Evolutionary conservation across 495 filamentous ascomycete genomes (phyloP).

Genomic region (Tuber aestivum): DNA sequence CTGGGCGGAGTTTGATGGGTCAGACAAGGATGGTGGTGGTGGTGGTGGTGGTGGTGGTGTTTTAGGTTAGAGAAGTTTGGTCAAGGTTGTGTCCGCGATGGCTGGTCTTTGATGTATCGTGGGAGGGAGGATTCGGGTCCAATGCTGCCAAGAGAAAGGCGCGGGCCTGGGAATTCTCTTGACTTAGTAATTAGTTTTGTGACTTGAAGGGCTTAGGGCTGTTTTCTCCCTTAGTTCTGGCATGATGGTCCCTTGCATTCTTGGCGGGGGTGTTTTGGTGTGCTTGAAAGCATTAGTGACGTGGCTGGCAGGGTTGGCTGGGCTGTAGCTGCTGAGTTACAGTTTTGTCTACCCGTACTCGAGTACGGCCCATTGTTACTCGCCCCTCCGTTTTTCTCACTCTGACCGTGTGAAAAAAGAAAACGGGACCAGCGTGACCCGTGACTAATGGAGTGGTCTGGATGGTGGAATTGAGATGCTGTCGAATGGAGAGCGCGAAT

Average conservation of each 20-base stretch:
- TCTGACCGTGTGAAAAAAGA: neutral
- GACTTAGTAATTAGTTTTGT: neutral
- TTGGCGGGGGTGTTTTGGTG: neutral
- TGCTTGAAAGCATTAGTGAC: neutral
- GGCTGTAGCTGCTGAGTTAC: neutral
- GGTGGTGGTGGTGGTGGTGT: neutral
- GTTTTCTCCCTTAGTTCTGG: neutral
- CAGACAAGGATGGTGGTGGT: neutral
- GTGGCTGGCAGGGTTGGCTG: neutral
- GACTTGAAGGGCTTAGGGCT: neutral
- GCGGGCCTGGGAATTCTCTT: neutral
- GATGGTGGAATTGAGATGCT: conserved; percentile 3
- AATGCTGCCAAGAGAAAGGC: neutral
- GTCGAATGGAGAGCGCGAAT: neutral
- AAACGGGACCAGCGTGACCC: neutral
- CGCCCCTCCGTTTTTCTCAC: neutral
- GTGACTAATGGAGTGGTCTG: neutral
- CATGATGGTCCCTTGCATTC: neutral
- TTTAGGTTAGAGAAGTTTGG: neutral
- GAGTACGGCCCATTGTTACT: neutral
- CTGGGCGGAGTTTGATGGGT: neutral
- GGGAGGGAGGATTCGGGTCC: no score
- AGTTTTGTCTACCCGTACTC: no score
- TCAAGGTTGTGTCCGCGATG: neutral
- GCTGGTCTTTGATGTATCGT: neutral